Conservation (phyloP, 768 basidiomycete genomes). For the Cantharellus anzutake region DNA sequence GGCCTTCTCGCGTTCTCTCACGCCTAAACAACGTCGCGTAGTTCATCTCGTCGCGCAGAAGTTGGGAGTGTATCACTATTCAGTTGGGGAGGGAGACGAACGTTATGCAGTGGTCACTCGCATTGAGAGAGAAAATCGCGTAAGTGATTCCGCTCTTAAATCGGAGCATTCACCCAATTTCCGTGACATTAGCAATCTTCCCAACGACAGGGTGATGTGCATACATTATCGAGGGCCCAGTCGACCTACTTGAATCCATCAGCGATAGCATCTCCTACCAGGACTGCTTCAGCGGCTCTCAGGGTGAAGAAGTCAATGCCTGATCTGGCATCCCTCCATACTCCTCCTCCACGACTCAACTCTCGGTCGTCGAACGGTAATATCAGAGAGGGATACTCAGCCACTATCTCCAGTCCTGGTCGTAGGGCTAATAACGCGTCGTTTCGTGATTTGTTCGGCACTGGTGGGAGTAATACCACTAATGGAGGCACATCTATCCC, state of each 20-base stretch:
- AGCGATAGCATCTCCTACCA: background rate
- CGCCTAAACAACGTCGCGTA: conserved; percentile 70
- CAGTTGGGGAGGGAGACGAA: conserved; percentile 82
- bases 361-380: conserved; percentile 78
- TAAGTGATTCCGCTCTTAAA: conserved; percentile 2
- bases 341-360: conserved; percentile 47
- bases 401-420: conserved; percentile 67
- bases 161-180: background rate
- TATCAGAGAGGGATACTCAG: conserved; percentile 54
- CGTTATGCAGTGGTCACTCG: conserved; percentile 88
- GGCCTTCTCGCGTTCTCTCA: conserved; percentile 78
- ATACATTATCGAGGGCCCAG: conserved; percentile 64
- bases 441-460: conserved; percentile 52
- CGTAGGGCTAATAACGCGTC: conserved; percentile 43
- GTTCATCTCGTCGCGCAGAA: conserved; percentile 96
- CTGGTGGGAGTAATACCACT: conserved; percentile 25
- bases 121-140: conserved; percentile 44
- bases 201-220: conserved; percentile 19
- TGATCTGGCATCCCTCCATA: conserved; percentile 63
- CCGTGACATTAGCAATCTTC: background rate
- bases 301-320: conserved; percentile 98
- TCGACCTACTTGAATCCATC: conserved; percentile 46
- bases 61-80: conserved; percentile 87
- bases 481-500: conserved; percentile 28
- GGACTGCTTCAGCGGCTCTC: conserved; percentile 26